These are phyloP conservation scores for Cylindrotheca fusiformis DNA, from an alignment of 108 stramenopile genomes.

Conservation along the genomic window DNA sequence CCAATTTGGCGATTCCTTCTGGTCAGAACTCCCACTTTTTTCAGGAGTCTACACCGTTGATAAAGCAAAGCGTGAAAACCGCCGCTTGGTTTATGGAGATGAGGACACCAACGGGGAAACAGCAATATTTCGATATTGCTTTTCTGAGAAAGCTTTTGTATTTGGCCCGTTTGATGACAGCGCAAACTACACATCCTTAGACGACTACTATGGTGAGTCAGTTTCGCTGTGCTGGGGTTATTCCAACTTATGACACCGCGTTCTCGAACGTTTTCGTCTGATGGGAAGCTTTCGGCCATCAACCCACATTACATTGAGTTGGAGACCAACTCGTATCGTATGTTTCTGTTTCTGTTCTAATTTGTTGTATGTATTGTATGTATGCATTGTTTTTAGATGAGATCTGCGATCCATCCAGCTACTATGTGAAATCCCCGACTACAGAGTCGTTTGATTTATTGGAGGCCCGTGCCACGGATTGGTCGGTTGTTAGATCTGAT, in stretches of 20 bases:
- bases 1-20: conserved; percentile 10
- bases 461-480: not conserved
- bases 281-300: no score
- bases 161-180: not conserved
- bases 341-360: no score
- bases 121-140: not conserved
- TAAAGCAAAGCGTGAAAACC: not conserved
- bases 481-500: not conserved
- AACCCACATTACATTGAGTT: no score
- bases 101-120: not conserved
- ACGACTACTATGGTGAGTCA: no score
- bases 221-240: no score
- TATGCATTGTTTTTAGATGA: no score
- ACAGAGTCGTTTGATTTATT: not conserved
- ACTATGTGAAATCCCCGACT: not conserved
- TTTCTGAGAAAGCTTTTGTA: not conserved
- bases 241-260: no score
- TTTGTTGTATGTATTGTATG: no score
- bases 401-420: no score
- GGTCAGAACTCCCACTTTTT: not conserved
- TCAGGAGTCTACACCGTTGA: not conserved
- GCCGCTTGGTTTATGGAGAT: not conserved
- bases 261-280: no score
- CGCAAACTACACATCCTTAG: not conserved
- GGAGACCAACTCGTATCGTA: no score